A percentile compares a stretch with the other conserved stretches of the same genome.
phyloP scores from a whole-genome alignment of 257 asterid species.

The Scutellaria galericulata region DNA sequence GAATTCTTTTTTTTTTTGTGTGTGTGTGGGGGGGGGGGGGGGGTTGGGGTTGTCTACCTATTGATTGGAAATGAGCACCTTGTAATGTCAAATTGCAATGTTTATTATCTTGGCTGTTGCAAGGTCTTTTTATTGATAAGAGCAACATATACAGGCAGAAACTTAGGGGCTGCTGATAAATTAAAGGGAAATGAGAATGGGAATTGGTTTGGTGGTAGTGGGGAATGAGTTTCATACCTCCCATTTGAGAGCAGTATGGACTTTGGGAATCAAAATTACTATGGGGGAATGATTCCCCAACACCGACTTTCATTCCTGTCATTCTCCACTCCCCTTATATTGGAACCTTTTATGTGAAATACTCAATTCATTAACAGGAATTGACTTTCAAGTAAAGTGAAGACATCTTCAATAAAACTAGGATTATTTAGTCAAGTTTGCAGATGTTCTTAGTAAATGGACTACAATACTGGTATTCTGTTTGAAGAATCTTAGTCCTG shows the following conservation, averaged over 20 bases:
- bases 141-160: background rate
- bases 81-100: slow-evolving; percentile 2
- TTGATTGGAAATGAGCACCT: slow-evolving; percentile 20
- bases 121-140: slow-evolving; percentile 16
- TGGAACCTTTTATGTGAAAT: too few species aligned
- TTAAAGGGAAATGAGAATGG: background rate
- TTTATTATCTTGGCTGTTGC: background rate
- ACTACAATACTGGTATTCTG: background rate
- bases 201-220: background rate
- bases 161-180: background rate
- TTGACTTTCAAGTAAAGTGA: background rate
- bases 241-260: too few species aligned
- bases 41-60: background rate
- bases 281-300: too few species aligned
- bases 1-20: background rate
- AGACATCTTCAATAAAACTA: background rate
- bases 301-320: too few species aligned
- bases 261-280: too few species aligned
- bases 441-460: background rate
- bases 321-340: background rate
- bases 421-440: background rate
- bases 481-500: background rate
- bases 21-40: too few species aligned
- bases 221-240: too few species aligned
- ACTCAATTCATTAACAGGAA: background rate